phyloP scores from a whole-genome alignment of 2,329 filamentous ascomycete species.

The Stachybotrys elegans region DNA sequence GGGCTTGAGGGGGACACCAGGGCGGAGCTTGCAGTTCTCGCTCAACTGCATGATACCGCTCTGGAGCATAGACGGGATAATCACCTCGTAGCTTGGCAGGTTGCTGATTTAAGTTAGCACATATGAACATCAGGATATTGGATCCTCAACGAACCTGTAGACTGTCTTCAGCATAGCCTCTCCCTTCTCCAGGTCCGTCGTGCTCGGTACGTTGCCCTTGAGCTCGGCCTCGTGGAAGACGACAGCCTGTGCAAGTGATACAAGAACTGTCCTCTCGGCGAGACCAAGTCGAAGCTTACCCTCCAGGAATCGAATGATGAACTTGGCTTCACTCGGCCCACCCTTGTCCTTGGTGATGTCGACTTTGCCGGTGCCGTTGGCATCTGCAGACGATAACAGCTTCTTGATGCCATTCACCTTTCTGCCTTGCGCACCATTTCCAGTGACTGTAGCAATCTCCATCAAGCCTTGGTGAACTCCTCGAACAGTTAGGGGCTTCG shows the following conservation, averaged over 20 bases:
- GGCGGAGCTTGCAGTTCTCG: constrained; percentile 84
- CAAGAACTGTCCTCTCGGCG: constrained; percentile 86
- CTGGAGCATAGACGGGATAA: constrained; percentile 83
- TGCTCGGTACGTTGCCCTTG: constrained; percentile 64
- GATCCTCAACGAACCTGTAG: constrained; percentile 58
- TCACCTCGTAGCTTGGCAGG: constrained; percentile 89
- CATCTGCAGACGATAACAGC: constrained; percentile 83
- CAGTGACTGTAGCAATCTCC: constrained; percentile 79
- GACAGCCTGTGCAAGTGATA: constrained; percentile 83
- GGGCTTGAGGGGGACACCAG: constrained; percentile 91
- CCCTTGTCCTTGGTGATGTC: constrained; percentile 92
- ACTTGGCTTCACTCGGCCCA: constrained; percentile 92
- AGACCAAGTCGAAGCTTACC: constrained; percentile 89
- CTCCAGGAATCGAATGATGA: constrained; percentile 85
- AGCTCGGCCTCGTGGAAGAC: constrained; percentile 75
- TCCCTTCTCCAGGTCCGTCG: constrained; percentile 74
- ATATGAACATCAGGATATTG: background rate
- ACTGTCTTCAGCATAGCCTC: constrained; percentile 85
- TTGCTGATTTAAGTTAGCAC: constrained; percentile 57
- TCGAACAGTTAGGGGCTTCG: constrained; percentile 79
- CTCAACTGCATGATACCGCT: constrained; percentile 79
- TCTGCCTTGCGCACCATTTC: constrained; percentile 80
- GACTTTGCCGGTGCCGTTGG: constrained; percentile 66
- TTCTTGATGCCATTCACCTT: constrained; percentile 97
- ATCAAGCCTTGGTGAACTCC: constrained; percentile 86